These are phyloP conservation scores for Climacium dendroides DNA, from an alignment of 225 moss, liverwort and hornwort species.

Conservation along the genomic window DNA sequence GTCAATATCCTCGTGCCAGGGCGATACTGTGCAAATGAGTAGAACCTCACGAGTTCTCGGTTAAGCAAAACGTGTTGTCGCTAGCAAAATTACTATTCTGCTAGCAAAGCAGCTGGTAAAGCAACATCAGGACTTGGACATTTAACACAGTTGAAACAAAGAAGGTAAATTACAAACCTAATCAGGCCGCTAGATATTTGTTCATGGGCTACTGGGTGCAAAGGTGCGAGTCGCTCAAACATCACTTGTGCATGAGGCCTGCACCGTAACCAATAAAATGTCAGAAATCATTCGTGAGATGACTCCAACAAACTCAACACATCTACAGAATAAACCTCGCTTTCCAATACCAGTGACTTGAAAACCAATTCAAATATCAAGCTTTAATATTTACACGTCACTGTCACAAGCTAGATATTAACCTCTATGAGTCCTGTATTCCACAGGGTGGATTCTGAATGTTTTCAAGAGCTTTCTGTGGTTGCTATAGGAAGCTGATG, in stretches of 20 bases:
- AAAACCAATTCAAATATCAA: not conserved
- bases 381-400: not conserved
- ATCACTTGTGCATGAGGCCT: slow-evolving; percentile 92
- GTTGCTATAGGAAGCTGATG: not conserved
- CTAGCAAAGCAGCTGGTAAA: not conserved
- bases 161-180: slow-evolving; percentile 29
- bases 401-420: not conserved
- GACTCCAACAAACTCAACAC: not conserved
- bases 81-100: not conserved
- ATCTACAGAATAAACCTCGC: not conserved
- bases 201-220: slow-evolving; percentile 93
- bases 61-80: not conserved
- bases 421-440: not conserved
- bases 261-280: not conserved
- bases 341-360: not conserved
- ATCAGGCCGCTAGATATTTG: slow-evolving; percentile 77
- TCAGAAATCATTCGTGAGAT: not conserved
- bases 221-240: slow-evolving; percentile 84
- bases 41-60: not conserved
- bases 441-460: not conserved
- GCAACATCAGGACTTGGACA: not conserved
- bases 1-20: not conserved
- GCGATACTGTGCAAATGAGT: not conserved
- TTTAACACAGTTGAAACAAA: not conserved
- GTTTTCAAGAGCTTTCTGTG: not conserved